These are phyloP conservation scores for Cardamine resedifolia DNA, from an alignment of 345 rosid genomes.

Conservation along the genomic window DNA sequence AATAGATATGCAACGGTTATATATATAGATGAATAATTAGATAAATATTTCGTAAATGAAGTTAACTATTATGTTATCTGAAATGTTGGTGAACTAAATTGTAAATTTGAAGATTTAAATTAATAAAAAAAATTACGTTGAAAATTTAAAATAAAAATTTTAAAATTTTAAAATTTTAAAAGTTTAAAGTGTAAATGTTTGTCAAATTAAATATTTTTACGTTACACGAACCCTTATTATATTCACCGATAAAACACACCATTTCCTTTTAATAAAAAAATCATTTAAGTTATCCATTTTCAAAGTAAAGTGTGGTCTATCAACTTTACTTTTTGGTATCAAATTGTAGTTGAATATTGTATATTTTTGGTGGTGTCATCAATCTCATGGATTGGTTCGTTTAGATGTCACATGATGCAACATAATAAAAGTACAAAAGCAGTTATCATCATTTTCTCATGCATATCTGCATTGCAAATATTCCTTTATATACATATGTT, in stretches of 20 bases:
- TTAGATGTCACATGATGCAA: conserved; percentile 30
- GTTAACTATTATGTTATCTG: too few relatives aligned
- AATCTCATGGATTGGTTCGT: conserved; percentile 29
- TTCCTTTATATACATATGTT: not conserved
- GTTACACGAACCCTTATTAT: too few relatives aligned
- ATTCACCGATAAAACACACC: conserved; percentile 1
- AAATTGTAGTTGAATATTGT: not conserved
- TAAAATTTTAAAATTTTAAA: too few relatives aligned
- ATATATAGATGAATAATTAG: not conserved
- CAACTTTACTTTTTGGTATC: conserved; percentile 15
- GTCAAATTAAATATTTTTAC: too few relatives aligned
- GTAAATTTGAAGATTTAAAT: too few relatives aligned
- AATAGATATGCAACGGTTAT: not conserved
- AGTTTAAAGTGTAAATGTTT: too few relatives aligned
- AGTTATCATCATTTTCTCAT: conserved; percentile 26
- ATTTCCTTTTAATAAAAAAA: not conserved
- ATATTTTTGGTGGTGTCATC: conserved; percentile 21
- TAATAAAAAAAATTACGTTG: too few relatives aligned
- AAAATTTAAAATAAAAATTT: too few relatives aligned
- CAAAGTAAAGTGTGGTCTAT: conserved; percentile 26
- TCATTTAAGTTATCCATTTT: conserved; percentile 12
- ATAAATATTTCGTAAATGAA: too few relatives aligned
- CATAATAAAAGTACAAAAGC: conserved; percentile 24
- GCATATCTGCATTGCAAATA: conserved; percentile 19
- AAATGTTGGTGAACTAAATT: too few relatives aligned